phyloP scores from a whole-genome alignment of 345 rosid species.

The Arabidopsis thaliana region TAIR10.1 NC_003074.8:20798501-20799000 shows the following conservation, averaged over 20 bases:
- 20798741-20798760: slow-evolving; percentile 68
- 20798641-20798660: slow-evolving; percentile 75
- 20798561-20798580: slow-evolving; percentile 45
- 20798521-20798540: slow-evolving; percentile 66
- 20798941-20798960: neutral
- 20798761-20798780: slow-evolving; percentile 90
- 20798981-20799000: slow-evolving; percentile 2
- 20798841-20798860: slow-evolving; percentile 91
- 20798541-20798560: slow-evolving; percentile 48
- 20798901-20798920: slow-evolving; percentile 91
- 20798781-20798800: slow-evolving; percentile 69
- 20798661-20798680: slow-evolving; percentile 38
- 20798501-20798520: slow-evolving; percentile 55
- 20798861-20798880: slow-evolving; percentile 84
- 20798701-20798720: slow-evolving; percentile 43
- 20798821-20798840: slow-evolving; percentile 78
- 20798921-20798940: slow-evolving; percentile 29
- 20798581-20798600: slow-evolving; percentile 51
- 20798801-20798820: slow-evolving; percentile 60
- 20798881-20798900: slow-evolving; percentile 84
- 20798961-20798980: neutral
- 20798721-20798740: slow-evolving; percentile 44
- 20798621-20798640: slow-evolving; percentile 71
- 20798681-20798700: slow-evolving; percentile 37
- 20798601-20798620: slow-evolving; percentile 68